Evolutionary conservation across 225 moss, liverwort and hornwort species (phyloP), one percentile per base, ranked within the genome.

Genomic region (Anthoceros angustus): DNA sequence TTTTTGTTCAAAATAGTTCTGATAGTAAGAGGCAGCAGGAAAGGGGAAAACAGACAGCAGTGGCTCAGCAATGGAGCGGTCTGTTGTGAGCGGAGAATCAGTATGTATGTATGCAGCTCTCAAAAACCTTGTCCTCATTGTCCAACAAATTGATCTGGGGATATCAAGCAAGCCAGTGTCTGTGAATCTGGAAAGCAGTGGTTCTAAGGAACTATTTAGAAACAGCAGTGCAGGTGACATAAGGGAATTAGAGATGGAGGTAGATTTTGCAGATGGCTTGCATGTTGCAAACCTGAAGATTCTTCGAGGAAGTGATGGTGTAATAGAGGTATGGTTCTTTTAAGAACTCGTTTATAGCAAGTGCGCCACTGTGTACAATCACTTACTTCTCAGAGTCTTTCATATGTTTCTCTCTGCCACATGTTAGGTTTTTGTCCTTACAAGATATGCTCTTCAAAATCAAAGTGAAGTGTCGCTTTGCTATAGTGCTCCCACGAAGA

Each of bases 241-340:
- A 74, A 83, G 73, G 69, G 84, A 86, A 70, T 67, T 80, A 65
- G 91, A 91, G 62, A 70, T 84, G 48, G 80, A 83, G 74, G 79
- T 85, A 43, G 85, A 98, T 72, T 98, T 98, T 63, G 80, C 83
- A 67, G 88, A 98, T 69, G 88, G 86, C 67, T 74, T 84, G 42
- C 95, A 98, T 74, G 82, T 64, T 78, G 95, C 86, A 64, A 76
- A 79, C 62, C 79, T 84, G 70, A 82, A 74, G 43, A 77, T 98
- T 69, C 79, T 69, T 74, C 85, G 88, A 76, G 95, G 88, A 66
- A 78, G 80, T 43, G 88, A 91, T 68, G 91, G 95, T 66, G 95
- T 98, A 71, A 74, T 98, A 67, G 91, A 98, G 95, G 92, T 64
- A 77, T 78, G 80, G 70, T 25, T 40, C 39, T 41, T 39, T 12